phyloP scores from a whole-genome alignment of 1,284 basidiomycete genomes.

The Leccinum angustisporum region DNA sequence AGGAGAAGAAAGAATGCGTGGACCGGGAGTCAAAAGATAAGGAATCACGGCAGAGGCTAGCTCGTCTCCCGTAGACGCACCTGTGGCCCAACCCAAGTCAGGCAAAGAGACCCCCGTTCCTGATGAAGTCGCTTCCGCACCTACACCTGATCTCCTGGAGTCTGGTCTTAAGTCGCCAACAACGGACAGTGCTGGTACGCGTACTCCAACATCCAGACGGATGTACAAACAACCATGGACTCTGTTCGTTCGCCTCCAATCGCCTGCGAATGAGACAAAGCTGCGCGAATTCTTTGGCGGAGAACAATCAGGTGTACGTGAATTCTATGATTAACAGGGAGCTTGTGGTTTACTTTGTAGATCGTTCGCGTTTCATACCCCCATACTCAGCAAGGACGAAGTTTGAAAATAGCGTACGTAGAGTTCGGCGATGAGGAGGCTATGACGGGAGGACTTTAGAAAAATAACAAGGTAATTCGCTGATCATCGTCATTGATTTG shows the following conservation, averaged over 20 bases:
- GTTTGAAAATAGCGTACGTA: slow-evolving; percentile 69
- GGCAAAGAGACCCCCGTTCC: slow-evolving; percentile 43
- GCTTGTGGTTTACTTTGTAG: slow-evolving; percentile 38
- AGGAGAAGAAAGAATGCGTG: slow-evolving; percentile 50
- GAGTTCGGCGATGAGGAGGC: slow-evolving; percentile 85
- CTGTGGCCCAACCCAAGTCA: slow-evolving; percentile 33
- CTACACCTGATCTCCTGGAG: slow-evolving; percentile 36
- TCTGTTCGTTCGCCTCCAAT: slow-evolving; percentile 74
- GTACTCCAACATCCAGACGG: slow-evolving; percentile 64
- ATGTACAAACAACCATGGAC: slow-evolving; percentile 79
- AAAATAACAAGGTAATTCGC: slow-evolving; percentile 58
- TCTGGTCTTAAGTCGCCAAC: slow-evolving; percentile 49
- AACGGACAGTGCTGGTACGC: slow-evolving; percentile 58
- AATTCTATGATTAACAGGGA: slow-evolving; percentile 1
- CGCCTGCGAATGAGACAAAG: slow-evolving; percentile 62
- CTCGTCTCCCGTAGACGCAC: slow-evolving; percentile 23
- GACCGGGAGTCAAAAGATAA: slow-evolving; percentile 37
- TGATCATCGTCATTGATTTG: slow-evolving; percentile 20
- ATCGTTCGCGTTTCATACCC: slow-evolving; percentile 75
- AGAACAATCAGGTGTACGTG: slow-evolving; percentile 58
- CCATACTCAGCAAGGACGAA: slow-evolving; percentile 43
- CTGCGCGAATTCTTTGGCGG: slow-evolving; percentile 76
- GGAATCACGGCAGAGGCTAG: slow-evolving; percentile 31
- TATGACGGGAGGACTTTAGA: slow-evolving; percentile 75
- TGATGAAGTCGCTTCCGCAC: slow-evolving; percentile 32